Percentiles rank a stretch among this genome's conserved stretches.
phyloP scores from a whole-genome alignment of 2,329 filamentous ascomycete species.

The Akanthomyces dipterigenus region DNA sequence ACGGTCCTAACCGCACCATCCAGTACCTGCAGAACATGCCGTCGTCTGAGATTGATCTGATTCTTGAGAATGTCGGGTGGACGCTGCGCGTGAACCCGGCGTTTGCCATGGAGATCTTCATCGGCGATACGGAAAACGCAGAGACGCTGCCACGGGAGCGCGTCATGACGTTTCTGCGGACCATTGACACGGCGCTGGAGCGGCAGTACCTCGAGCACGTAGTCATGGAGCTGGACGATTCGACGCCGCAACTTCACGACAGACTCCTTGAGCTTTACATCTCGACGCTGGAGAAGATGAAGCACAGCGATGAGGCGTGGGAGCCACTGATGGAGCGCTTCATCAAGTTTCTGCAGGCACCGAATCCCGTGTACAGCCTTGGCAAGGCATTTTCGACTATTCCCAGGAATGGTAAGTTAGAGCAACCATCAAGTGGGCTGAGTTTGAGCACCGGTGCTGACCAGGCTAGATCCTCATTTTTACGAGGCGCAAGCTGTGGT shows the following conservation, averaged over 20 bases:
- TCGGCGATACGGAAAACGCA: constrained; percentile 89
- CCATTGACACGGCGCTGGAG: constrained; percentile 64
- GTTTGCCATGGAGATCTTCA: constrained; percentile 85
- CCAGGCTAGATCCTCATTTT: constrained; percentile 63
- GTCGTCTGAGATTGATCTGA: constrained; percentile 80
- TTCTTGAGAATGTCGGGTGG: constrained; percentile 89
- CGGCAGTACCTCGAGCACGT: constrained; percentile 85
- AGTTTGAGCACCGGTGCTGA: constrained; percentile 6
- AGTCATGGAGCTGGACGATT: constrained; percentile 77
- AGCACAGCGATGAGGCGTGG: constrained; percentile 43
- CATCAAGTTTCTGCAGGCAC: constrained; percentile 67
- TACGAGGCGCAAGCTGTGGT: constrained; percentile 87
- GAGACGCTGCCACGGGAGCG: constrained; percentile 75
- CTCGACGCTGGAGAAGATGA: constrained; percentile 47
- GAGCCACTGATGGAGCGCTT: constrained; percentile 58
- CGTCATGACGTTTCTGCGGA: constrained; percentile 67
- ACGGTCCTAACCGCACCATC: constrained; percentile 77
- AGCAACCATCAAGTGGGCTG: not conserved
- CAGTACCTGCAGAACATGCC: constrained; percentile 85
- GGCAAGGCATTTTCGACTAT: constrained; percentile 70
- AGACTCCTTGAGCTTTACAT: constrained; percentile 64
- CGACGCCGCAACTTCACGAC: constrained; percentile 82
- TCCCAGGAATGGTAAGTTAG: constrained; percentile 65
- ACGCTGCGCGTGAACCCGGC: constrained; percentile 65
- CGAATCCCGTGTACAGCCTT: constrained; percentile 68